phyloP scores from a whole-genome alignment of 1,284 basidiomycete species.

The Ganoderma leucocontextum region DNA sequence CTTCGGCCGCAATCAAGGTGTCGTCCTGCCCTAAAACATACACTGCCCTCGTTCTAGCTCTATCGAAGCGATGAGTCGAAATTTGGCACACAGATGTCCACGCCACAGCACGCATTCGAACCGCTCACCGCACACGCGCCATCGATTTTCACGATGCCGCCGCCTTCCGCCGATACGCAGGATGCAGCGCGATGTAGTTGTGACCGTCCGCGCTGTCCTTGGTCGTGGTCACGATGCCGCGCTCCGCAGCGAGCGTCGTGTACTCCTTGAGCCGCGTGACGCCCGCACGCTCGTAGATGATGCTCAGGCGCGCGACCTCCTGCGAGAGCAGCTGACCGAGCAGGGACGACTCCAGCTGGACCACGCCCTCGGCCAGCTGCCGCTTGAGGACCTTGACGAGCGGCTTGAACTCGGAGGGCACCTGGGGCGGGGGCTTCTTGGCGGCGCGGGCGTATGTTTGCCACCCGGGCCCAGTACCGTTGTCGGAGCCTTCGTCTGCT shows the following conservation, averaged over 20 bases:
- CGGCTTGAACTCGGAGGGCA: constrained; percentile 35
- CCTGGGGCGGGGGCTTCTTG: constrained; percentile 20
- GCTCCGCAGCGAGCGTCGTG: constrained; percentile 52
- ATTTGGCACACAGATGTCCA: not conserved
- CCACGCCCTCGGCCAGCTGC: constrained; percentile 44
- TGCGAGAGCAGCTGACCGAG: constrained; percentile 39
- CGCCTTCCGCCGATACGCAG: constrained; percentile 28
- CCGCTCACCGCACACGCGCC: not conserved
- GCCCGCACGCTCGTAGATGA: constrained; percentile 54
- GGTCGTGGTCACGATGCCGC: constrained; percentile 55
- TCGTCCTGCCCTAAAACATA: constrained; percentile 2
- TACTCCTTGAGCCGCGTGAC: constrained; percentile 58
- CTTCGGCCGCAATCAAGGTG: not conserved
- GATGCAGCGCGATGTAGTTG: constrained; percentile 55
- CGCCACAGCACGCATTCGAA: not conserved
- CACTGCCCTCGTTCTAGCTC: not conserved
- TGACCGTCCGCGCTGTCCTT: constrained; percentile 39
- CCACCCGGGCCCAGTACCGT: constrained; percentile 17
- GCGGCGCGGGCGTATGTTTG: constrained; percentile 23
- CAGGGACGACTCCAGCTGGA: constrained; percentile 37
- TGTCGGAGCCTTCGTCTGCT: not conserved
- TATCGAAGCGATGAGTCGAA: not conserved
- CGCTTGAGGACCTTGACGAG: constrained; percentile 40
- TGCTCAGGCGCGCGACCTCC: constrained; percentile 35
- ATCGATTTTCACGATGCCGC: constrained; percentile 5